phyloP scores from a whole-genome alignment of 2,329 filamentous ascomycete species.

The Acephala macrosclerotiorum region DNA sequence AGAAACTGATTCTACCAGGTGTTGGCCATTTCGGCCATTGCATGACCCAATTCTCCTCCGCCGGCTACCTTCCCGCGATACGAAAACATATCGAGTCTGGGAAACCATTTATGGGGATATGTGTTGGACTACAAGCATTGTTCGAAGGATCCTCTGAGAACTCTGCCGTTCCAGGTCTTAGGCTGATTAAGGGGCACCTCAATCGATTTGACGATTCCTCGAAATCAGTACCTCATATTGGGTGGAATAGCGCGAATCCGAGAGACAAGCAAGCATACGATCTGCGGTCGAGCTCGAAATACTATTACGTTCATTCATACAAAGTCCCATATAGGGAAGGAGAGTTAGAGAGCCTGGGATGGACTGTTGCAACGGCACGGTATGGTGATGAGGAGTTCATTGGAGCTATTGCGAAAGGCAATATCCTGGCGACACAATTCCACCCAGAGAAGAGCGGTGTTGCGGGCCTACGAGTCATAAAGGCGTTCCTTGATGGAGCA shows the following conservation, averaged over 20 bases:
- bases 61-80: conserved; percentile 85
- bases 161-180: conserved; percentile 73
- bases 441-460: conserved; percentile 97
- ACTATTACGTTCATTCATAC: conserved; percentile 99
- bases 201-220: conserved; percentile 76
- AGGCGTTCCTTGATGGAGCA: conserved; percentile 83
- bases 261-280: conserved; percentile 73
- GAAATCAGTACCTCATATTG: conserved; percentile 98
- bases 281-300: conserved; percentile 82
- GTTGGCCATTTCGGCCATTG: conserved; percentile 99
- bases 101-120: conserved; percentile 99
- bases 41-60: conserved; percentile 80
- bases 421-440: conserved; percentile 92
- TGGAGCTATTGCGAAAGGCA: conserved; percentile 85
- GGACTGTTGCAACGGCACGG: conserved; percentile 88
- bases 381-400: conserved; percentile 93
- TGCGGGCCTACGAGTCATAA: conserved; percentile 83
- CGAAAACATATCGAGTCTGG: conserved; percentile 82
- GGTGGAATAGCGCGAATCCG: conserved; percentile 92
- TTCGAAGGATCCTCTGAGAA: conserved; percentile 89
- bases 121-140: conserved; percentile 90
- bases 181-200: conserved; percentile 74
- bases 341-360: conserved; percentile 80
- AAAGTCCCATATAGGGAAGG: conserved; percentile 79
- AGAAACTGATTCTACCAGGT: conserved; percentile 94